These are phyloP conservation scores for Colletotrichum spinosum DNA, from an alignment of 2,329 filamentous ascomycete genomes.

Conservation along the genomic window DNA sequence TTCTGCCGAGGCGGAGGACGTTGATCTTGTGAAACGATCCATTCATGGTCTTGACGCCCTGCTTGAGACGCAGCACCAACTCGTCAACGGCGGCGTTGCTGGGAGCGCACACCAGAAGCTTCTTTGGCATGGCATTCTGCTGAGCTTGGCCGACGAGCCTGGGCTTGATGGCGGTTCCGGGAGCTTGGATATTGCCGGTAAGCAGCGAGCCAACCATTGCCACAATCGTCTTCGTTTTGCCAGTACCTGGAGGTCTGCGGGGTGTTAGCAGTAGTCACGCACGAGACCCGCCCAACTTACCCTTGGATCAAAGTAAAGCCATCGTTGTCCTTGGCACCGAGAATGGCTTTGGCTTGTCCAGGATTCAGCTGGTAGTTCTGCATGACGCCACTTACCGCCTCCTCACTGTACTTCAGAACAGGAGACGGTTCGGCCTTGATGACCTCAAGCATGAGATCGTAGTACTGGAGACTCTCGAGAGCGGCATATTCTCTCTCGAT, in stretches of 20 bases:
- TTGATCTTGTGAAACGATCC: slow-evolving; percentile 82
- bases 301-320: slow-evolving; percentile 97
- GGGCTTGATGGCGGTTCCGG: slow-evolving; percentile 49
- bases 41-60: slow-evolving; percentile 81
- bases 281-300: slow-evolving; percentile 53
- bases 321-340: slow-evolving; percentile 94
- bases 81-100: slow-evolving; percentile 99
- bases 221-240: slow-evolving; percentile 98
- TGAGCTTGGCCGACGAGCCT: slow-evolving; percentile 46
- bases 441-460: slow-evolving; percentile 95
- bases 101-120: slow-evolving; percentile 95
- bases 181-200: slow-evolving; percentile 64
- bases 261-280: slow-evolving; percentile 45
- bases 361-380: slow-evolving; percentile 85
- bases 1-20: slow-evolving; percentile 89
- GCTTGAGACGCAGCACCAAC: slow-evolving; percentile 90
- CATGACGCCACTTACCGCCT: slow-evolving; percentile 76
- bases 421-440: slow-evolving; percentile 90
- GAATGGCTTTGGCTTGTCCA: slow-evolving; percentile 90
- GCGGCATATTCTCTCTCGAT: slow-evolving; percentile 96
- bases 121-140: slow-evolving; percentile 70
- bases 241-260: slow-evolving; percentile 86
- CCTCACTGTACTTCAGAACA: slow-evolving; percentile 82
- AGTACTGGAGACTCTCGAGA: slow-evolving; percentile 90
- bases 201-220: slow-evolving; percentile 93